Conservation (phyloP, 2,329 filamentous ascomycete species). For the Curvularia sp. region DNA sequence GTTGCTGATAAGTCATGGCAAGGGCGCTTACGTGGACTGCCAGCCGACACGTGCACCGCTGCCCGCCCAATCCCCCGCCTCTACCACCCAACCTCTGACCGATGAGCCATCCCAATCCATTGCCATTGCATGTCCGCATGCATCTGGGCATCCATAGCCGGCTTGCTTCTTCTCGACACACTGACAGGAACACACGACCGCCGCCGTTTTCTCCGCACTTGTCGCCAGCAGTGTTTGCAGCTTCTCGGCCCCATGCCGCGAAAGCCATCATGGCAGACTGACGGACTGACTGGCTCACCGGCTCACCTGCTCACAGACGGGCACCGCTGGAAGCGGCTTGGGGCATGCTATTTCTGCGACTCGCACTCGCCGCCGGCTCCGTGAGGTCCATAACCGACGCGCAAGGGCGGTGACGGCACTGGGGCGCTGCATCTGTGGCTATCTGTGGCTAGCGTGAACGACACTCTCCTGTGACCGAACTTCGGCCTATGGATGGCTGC, state of each 20-base stretch:
- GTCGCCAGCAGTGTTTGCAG: too few species aligned
- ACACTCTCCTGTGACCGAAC: conserved; percentile 25
- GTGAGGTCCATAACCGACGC: conserved; percentile 15
- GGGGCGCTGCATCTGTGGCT: conserved; percentile 15
- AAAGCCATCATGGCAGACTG: background rate
- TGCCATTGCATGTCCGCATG: too few species aligned
- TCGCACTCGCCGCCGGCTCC: conserved; percentile 7
- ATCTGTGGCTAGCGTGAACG: conserved; percentile 21
- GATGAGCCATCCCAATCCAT: background rate
- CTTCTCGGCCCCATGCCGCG: background rate
- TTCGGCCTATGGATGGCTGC: conserved; percentile 21
- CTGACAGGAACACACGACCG: background rate
- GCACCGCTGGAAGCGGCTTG: background rate
- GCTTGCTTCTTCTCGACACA: background rate
- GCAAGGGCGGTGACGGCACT: conserved; percentile 37
- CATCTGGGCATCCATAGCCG: background rate
- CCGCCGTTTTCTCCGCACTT: background rate
- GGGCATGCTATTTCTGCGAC: conserved; percentile 12
- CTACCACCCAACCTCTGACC: conserved; percentile 10
- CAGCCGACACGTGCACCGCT: conserved; percentile 5
- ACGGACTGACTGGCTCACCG: too few species aligned
- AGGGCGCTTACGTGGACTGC: conserved; percentile 18
- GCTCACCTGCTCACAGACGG: too few species aligned
- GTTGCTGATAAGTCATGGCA: conserved; percentile 22
- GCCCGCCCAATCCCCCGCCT: conserved; percentile 4